These are phyloP conservation scores for Lenzites betulinus DNA, from an alignment of 768 basidiomycete species.

Conservation along the genomic window DNA sequence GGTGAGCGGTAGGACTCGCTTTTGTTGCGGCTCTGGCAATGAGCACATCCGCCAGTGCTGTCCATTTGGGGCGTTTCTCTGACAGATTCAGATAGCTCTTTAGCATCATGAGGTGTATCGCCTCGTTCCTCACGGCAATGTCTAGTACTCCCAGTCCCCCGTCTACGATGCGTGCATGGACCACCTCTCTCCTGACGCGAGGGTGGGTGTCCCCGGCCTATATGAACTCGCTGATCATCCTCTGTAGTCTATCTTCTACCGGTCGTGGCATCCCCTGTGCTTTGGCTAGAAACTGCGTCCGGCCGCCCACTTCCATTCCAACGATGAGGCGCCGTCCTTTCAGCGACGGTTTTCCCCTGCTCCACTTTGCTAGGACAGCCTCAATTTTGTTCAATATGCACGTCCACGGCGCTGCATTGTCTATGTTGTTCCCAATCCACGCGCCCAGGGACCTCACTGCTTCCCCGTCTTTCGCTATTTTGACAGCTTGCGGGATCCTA, in stretches of 20 bases:
- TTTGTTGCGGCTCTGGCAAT: background rate
- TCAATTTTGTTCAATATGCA: background rate
- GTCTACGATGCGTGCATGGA: background rate
- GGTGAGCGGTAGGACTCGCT: too few species aligned
- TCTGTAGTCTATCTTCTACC: background rate
- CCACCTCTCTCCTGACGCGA: background rate
- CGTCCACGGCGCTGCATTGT: background rate
- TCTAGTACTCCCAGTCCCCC: slow-evolving; percentile 11
- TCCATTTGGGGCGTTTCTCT: slow-evolving; percentile 1
- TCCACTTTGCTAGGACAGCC: background rate
- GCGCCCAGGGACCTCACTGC: slow-evolving; percentile 18
- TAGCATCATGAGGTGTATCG: slow-evolving; percentile 13
- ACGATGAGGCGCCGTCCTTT: slow-evolving; percentile 5
- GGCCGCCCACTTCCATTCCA: background rate
- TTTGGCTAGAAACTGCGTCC: too few species aligned
- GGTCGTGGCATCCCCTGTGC: slow-evolving; percentile 25
- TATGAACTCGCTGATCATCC: background rate
- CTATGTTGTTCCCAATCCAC: slow-evolving; percentile 20
- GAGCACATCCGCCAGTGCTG: slow-evolving; percentile 8
- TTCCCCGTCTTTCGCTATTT: background rate
- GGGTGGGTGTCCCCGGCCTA: background rate
- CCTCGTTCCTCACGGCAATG: background rate
- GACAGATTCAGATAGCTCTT: background rate
- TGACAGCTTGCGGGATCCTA: background rate
- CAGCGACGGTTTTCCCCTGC: slow-evolving; percentile 3